These are phyloP conservation scores for Orbilia quercus DNA, from an alignment of 2,329 filamentous ascomycete species.

Conservation along the genomic window DNA sequence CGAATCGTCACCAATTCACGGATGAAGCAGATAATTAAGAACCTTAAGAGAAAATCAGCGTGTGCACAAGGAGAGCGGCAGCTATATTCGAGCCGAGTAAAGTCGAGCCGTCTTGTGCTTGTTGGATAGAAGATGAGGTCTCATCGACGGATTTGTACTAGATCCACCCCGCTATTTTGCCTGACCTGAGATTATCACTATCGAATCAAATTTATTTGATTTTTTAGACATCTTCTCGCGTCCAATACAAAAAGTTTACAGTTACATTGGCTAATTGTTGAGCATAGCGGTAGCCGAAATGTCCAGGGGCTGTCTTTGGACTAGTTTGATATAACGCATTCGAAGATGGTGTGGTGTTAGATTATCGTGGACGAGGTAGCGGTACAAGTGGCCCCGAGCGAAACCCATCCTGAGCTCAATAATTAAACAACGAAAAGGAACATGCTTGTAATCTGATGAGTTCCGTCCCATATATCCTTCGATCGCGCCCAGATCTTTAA, in stretches of 20 bases:
- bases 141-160: constrained; percentile 41
- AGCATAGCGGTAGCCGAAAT: constrained; percentile 7
- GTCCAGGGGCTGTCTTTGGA: constrained; percentile 5
- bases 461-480: constrained; percentile 4
- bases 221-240: too few species aligned
- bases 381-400: background rate
- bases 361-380: constrained; percentile 6
- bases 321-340: constrained; percentile 11
- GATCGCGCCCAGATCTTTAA: constrained; percentile 18
- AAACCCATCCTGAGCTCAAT: background rate
- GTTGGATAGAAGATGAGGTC: background rate
- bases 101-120: constrained; percentile 32
- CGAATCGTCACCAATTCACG: constrained; percentile 16
- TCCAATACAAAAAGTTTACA: too few species aligned
- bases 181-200: constrained; percentile 13
- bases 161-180: constrained; percentile 31
- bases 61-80: constrained; percentile 30
- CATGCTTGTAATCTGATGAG: too few species aligned
- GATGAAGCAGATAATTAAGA: constrained; percentile 3
- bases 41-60: constrained; percentile 4
- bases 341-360: background rate
- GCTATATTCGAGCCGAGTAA: constrained; percentile 39
- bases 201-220: too few species aligned
- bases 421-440: too few species aligned
- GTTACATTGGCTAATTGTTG: background rate